Base-by-base conservation (phyloP, 306 rosid genomes). In the Lablab purpureus region DNA sequence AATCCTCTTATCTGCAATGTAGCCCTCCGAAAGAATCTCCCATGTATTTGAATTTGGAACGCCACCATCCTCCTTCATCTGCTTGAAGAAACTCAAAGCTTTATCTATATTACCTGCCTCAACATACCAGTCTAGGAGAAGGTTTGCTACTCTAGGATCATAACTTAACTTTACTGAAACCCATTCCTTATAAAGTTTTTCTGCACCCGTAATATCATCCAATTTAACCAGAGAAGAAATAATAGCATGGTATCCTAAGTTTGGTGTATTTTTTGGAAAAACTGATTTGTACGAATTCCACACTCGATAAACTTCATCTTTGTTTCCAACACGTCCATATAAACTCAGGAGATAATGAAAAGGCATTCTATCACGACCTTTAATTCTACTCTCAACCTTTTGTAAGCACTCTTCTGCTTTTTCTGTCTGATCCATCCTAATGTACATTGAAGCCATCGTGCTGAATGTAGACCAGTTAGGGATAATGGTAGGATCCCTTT, bases 401-500 rank as follows among this genome's bases (percentile, higher is more conserved):
- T 87, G 87, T 79, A 96, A 82, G 87, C 92, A 89, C 67, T 89
- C 94, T 71, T 93, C 97, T 23, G 99, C 98, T 54, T 93, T 93
- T 66, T 89, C 93, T 5, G 79, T 62, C 67, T 70, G 67, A 71
- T 89, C 88, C 98, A 89, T 89, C 93, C 87, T 96, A 74, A 91
- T 85, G 81, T 96, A 96, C 93, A 89, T 85, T 40, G 99, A 84
- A 63, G 99, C 96, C 94, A 96, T 84, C 28, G 93, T 93, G 85
- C 97, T 96, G 84, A 88, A 96, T 41, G 99, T 93, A 63, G 91
- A 89, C 94, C 98, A 91, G 82, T 93, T 96, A 59, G 99, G 92
- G 77, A 85, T 74, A 78, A 96, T 77, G 70, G 88, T 71, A 68
- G 64, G 84, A 82, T 96, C 96, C 82, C 34, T 69, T 66, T 81